Conservation (phyloP, 305 asterid species). For the Caryopteris hybrid region DNA sequence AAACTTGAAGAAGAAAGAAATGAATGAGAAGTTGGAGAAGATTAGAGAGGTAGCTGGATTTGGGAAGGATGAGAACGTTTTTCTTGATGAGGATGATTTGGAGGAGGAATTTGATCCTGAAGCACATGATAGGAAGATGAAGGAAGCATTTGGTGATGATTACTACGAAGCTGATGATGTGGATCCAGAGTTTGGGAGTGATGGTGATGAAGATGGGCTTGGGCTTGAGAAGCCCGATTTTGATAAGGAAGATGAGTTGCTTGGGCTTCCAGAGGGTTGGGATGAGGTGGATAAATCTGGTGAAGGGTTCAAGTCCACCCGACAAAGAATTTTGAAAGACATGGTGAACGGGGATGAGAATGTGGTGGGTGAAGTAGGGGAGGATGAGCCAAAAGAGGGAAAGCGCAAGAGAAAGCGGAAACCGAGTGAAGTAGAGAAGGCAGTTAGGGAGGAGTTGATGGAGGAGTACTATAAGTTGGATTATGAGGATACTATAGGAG, state of each 20-base stretch:
- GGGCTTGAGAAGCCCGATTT: constrained; percentile 66
- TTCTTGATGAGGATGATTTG: constrained; percentile 66
- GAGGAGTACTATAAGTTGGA: constrained; percentile 92
- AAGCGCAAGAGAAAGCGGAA: constrained; percentile 63
- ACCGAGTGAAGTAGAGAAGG: constrained; percentile 56
- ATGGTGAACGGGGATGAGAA: constrained; percentile 24
- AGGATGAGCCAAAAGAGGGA: constrained; percentile 36
- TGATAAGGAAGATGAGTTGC: constrained; percentile 79
- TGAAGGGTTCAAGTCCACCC: constrained; percentile 45
- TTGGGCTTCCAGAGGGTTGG: constrained; percentile 77
- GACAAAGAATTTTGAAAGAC: constrained; percentile 44
- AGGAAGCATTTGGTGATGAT: constrained; percentile 48
- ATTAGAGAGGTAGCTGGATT: constrained; percentile 78
- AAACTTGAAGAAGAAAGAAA: constrained; percentile 83
- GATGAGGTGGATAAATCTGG: constrained; percentile 35
- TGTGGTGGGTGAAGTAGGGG: constrained; percentile 25
- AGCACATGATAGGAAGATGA: constrained; percentile 80
- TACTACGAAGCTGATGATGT: constrained; percentile 67
- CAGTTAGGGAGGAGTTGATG: constrained; percentile 55
- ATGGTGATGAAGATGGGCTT: constrained; percentile 40
- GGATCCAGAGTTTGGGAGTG: constrained; percentile 63
- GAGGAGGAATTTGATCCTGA: constrained; percentile 79
- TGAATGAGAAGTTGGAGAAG: constrained; percentile 72
- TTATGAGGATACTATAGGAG: constrained; percentile 82
- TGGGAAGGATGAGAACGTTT: constrained; percentile 37